Percentiles rank a stretch among this genome's conserved stretches.
These are phyloP conservation scores for Acephala macrosclerotiorum DNA, from an alignment of 2,329 filamentous ascomycete species.

Conservation along the genomic window DNA sequence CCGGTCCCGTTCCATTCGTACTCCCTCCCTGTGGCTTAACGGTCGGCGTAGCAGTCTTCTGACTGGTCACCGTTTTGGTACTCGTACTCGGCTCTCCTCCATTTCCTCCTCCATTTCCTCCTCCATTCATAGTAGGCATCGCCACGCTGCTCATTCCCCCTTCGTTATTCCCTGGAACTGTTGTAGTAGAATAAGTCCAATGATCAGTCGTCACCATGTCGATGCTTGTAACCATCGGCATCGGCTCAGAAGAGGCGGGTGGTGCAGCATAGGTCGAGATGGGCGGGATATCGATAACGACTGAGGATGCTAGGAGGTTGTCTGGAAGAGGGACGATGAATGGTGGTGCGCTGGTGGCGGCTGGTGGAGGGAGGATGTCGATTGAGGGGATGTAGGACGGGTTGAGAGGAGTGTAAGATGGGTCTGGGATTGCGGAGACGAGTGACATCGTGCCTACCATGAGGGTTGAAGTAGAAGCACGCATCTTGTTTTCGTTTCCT, in stretches of 20 bases:
- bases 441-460: no score
- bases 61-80: background rate
- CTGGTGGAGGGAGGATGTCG: background rate
- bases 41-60: background rate
- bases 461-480: no score
- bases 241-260: no score
- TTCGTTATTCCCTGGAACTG: background rate
- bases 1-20: background rate
- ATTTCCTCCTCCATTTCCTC: no score
- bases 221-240: background rate
- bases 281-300: background rate
- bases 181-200: background rate
- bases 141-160: background rate
- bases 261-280: no score
- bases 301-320: background rate
- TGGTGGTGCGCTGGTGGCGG: background rate
- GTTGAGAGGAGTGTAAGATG: no score
- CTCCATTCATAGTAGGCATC: no score
- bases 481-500: no score
- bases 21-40: background rate
- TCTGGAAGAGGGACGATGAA: background rate
- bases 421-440: no score
- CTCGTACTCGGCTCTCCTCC: no score
- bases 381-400: no score
- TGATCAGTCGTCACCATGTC: background rate